Evolutionary conservation across 2,329 filamentous ascomycete genomes (phyloP).

Genomic region (Fusarium nodosum): DNA sequence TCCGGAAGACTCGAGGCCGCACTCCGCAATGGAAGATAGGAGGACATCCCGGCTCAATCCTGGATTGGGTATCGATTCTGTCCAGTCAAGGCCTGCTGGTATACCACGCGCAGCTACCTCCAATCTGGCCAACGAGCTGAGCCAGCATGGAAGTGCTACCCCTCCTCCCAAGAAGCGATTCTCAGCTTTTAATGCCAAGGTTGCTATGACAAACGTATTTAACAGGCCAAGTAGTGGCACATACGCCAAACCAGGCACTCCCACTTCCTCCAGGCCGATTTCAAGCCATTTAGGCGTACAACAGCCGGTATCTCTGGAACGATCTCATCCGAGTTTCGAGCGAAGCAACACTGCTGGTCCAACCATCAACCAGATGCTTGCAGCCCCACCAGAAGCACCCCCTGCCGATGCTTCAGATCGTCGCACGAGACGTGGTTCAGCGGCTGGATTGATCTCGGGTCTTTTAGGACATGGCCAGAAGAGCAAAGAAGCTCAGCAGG

Average conservation of each 20-base stretch:
- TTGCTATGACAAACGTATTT: constrained; percentile 53
- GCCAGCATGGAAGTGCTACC: constrained; percentile 22
- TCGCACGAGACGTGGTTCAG: constrained; percentile 50
- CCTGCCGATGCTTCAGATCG: constrained; percentile 34
- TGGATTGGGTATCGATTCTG: constrained; percentile 41
- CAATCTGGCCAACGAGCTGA: constrained; percentile 41
- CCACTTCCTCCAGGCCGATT: constrained; percentile 36
- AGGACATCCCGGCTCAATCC: constrained; percentile 58
- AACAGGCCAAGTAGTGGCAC: constrained; percentile 43
- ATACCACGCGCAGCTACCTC: constrained; percentile 46
- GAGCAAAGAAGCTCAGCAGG: constrained; percentile 34
- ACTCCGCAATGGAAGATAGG: constrained; percentile 52
- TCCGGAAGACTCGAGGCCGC: constrained; percentile 35
- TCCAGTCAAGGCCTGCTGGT: constrained; percentile 33
- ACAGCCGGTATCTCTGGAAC: constrained; percentile 28
- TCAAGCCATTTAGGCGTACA: constrained; percentile 36
- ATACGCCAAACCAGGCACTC: constrained; percentile 37
- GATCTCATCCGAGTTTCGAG: constrained; percentile 36
- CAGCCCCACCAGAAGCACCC: constrained; percentile 9
- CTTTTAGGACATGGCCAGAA: constrained; percentile 49
- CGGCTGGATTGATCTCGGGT: constrained; percentile 50
- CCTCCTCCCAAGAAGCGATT: constrained; percentile 60
- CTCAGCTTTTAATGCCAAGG: constrained; percentile 54
- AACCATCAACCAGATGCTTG: constrained; percentile 35
- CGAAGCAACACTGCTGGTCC: constrained; percentile 47